Percentiles rank a stretch among this genome's conserved stretches.
phyloP scores from a whole-genome alignment of 208 protist species.

The Phytomonas francai region DNA sequence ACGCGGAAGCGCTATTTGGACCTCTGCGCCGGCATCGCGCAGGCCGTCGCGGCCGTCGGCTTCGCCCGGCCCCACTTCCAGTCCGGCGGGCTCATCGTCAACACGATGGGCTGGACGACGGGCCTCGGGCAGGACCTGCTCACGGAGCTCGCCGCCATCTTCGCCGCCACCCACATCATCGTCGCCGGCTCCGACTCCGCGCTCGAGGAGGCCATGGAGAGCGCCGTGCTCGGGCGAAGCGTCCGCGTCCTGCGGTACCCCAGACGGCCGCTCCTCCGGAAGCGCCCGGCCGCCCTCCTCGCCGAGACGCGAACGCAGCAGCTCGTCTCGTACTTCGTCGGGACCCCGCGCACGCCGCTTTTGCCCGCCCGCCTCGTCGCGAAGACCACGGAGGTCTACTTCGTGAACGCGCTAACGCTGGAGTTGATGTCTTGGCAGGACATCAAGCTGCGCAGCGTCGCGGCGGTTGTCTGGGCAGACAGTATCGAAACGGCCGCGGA shows the following conservation, averaged over 20 bases:
- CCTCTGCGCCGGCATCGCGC: conserved; percentile 44
- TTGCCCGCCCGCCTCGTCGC: conserved; percentile 42
- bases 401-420: conserved; percentile 59
- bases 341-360: conserved; percentile 51
- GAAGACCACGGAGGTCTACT: conserved; percentile 48
- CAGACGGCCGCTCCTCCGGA: conserved; percentile 22
- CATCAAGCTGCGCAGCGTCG: conserved; percentile 40
- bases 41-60: conserved; percentile 39
- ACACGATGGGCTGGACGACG: conserved; percentile 65
- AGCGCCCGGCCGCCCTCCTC: conserved; percentile 18
- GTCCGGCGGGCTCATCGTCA: conserved; percentile 62
- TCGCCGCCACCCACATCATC: conserved; percentile 72
- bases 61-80: conserved; percentile 40
- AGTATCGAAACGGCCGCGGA: conserved; percentile 38
- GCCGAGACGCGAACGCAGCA: conserved; percentile 26
- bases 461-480: conserved; percentile 60
- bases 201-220: conserved; percentile 40
- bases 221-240: conserved; percentile 29
- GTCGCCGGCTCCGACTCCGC: conserved; percentile 50
- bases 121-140: conserved; percentile 52
- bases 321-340: conserved; percentile 58
- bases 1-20: conserved; percentile 78
- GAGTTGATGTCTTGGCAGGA: conserved; percentile 40
- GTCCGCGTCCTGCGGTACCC: conserved; percentile 44
- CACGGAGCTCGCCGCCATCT: conserved; percentile 64